Conservation (phyloP, 805 yeast genomes). For the Isabelozyma pseudorhagii region DNA sequence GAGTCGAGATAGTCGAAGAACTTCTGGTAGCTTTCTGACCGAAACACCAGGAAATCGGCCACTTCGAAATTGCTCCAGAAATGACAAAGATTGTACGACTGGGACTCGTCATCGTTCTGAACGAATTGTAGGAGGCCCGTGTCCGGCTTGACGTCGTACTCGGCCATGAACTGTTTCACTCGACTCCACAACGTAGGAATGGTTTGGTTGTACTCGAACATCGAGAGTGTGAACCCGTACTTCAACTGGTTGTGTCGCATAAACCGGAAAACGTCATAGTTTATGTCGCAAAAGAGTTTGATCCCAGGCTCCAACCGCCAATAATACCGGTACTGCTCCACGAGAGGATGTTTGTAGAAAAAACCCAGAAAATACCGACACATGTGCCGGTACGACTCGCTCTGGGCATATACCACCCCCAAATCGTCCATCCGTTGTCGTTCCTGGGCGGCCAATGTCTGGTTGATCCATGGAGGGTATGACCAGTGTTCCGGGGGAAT, state of each 20-base stretch:
- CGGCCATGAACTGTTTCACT: conserved; percentile 42
- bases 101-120: conserved; percentile 10
- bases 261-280: conserved; percentile 58
- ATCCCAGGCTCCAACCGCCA: conserved; percentile 80
- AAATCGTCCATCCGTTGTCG: conserved; percentile 43
- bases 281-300: conserved; percentile 56
- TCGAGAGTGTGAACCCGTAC: conserved; percentile 66
- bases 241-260: conserved; percentile 53
- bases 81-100: conserved; percentile 67
- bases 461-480: conserved; percentile 63
- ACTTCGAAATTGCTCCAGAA: conserved; percentile 82
- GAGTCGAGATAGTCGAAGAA: conserved; percentile 63
- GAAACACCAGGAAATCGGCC: conserved; percentile 68
- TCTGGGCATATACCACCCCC: conserved; percentile 53
- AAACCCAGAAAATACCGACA: conserved; percentile 50
- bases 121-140: conserved; percentile 9
- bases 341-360: conserved; percentile 57
- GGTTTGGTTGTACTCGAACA: conserved; percentile 61
- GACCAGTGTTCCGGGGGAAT: conserved; percentile 67
- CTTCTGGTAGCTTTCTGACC: conserved; percentile 52
- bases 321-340: conserved; percentile 61
- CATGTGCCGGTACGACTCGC: conserved; percentile 71
- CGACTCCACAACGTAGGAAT: conserved; percentile 64
- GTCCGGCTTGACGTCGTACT: conserved; percentile 33
- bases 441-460: conserved; percentile 20